Base-by-base conservation (phyloP, 2,329 filamentous ascomycete species). In the Hymenoscyphus albidus region DNA sequence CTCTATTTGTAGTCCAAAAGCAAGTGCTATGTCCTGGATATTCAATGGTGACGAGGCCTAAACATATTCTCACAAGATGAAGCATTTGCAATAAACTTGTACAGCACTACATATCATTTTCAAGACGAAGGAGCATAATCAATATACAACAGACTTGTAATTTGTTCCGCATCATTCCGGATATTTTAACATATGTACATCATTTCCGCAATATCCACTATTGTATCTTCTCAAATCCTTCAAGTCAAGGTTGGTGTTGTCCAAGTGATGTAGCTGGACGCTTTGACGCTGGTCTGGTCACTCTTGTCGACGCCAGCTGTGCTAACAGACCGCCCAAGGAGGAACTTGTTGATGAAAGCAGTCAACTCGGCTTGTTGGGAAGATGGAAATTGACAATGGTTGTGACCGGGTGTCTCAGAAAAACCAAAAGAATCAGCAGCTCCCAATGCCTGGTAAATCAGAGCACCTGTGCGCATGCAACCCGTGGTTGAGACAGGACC, bases 371-470 rank as follows among this genome's bases (percentile, higher is more conserved):
- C 55, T 31, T 77, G 71, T 66, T 80, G 76, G 68, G 79, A 76
- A 55, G 77, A 76, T 2, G 82, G 82, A 71, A 85, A 84, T 38
- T 72, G 72, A 73, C 83, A 85, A 70, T 85, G 82, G 58, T 73
- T 73, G 70, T 84, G 79, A 58, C 76, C 77, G 3, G 80, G 80
- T 14, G 80, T 75, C 70, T 82, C 78, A 22, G 79, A 80, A 68
- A 81, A 83, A 0, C 82, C 82, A 74, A 84, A 80, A 70, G 80
- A 79, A 65, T 84, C 81, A 0, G 80, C 76, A 0, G 76, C 81
- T 13, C 82, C 84, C 2, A 84, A 74, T 64, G 82, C 83, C 73
- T 84, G 80, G 70, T 83, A 86, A 38, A 85, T 80, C n/a, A 78
- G 73, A 67, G 81, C 81, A 2, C 78, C 83, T 5, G 80, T 80